Evolutionary conservation across 78 protist genomes (phyloP).

Genomic region (Dictyostelium capitatum): DNA sequence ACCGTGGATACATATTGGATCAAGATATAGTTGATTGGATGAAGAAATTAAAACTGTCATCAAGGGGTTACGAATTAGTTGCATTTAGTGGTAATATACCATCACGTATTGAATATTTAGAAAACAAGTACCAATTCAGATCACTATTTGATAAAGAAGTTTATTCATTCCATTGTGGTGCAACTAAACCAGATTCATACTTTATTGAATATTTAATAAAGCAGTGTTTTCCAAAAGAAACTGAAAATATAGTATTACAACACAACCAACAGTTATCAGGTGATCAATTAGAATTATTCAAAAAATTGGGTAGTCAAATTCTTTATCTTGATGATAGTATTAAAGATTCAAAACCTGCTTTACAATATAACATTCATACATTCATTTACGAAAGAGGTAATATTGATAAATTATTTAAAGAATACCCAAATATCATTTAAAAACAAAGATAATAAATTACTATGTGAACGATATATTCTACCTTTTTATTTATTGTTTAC

Average conservation of each 20-base stretch:
- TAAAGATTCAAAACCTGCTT: slow-evolving; percentile 54
- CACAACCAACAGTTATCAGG: slow-evolving; percentile 16
- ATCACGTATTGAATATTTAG: slow-evolving; percentile 60
- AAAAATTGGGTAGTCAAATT: neutral
- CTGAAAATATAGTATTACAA: neutral
- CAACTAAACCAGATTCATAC: slow-evolving; percentile 45
- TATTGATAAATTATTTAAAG: slow-evolving; percentile 9
- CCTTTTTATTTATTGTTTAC: no score
- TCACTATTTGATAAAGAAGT: slow-evolving; percentile 44
- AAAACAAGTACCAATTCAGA: slow-evolving; percentile 38
- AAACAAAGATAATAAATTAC: neutral
- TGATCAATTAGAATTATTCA: neutral
- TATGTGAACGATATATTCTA: no score
- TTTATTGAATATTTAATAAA: slow-evolving; percentile 57
- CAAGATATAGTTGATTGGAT: slow-evolving; percentile 20
- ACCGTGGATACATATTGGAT: slow-evolving; percentile 44
- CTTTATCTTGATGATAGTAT: slow-evolving; percentile 56
- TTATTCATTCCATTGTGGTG: slow-evolving; percentile 34
- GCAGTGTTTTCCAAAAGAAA: slow-evolving; percentile 17
- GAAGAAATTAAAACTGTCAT: neutral
- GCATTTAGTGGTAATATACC: slow-evolving; percentile 73
- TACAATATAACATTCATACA: neutral
- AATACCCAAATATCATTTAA: neutral
- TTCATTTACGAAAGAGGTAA: slow-evolving; percentile 64
- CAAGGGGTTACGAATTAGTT: neutral